Percentiles rank a stretch among this genome's conserved stretches.
phyloP scores from a whole-genome alignment of 2,329 filamentous ascomycete species.

The Epicoccum nigrum region DNA sequence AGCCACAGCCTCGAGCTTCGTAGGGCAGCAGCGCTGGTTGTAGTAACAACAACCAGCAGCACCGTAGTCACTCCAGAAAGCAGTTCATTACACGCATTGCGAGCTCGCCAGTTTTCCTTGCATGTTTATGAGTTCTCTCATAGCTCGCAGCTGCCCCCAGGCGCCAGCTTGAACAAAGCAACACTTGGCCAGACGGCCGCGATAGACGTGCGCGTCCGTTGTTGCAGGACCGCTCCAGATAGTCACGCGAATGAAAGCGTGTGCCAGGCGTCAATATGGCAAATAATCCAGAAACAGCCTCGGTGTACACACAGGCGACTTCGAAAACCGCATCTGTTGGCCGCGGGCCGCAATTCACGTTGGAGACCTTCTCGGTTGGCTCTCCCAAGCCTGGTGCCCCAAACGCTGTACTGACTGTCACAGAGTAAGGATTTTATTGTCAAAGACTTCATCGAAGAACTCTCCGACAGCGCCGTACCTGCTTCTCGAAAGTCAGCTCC shows the following conservation, averaged over 20 bases:
- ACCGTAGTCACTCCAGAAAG: neutral
- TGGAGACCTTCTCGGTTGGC: constrained; percentile 70
- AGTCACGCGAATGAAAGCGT: neutral
- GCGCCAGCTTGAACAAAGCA: constrained; percentile 22
- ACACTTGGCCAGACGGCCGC: constrained; percentile 20
- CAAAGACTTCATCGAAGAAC: constrained; percentile 92
- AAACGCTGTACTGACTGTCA: constrained; percentile 15
- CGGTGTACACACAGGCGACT: constrained; percentile 48
- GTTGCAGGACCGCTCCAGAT: constrained; percentile 2
- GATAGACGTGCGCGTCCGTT: constrained; percentile 16
- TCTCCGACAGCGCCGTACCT: constrained; percentile 85
- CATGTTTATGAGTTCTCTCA: constrained; percentile 6
- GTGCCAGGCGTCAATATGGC: constrained; percentile 28
- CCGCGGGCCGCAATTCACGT: constrained; percentile 79
- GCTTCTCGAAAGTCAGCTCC: constrained; percentile 77
- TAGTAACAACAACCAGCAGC: constrained; percentile 2
- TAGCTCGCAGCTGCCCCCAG: constrained; percentile 21
- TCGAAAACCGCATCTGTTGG: constrained; percentile 51
- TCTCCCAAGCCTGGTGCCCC: neutral
- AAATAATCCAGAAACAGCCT: constrained; percentile 50
- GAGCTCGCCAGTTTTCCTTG: neutral
- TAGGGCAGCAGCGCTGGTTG: constrained; percentile 3
- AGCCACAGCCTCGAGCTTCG: constrained; percentile 15
- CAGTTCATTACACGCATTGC: neutral
- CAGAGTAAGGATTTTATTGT: constrained; percentile 83